Evolutionary conservation across 169 alveolate genomes (phyloP), one percentile per base, ranked within the genome.

Genomic region (Plasmodium cynomolgi): DNA sequence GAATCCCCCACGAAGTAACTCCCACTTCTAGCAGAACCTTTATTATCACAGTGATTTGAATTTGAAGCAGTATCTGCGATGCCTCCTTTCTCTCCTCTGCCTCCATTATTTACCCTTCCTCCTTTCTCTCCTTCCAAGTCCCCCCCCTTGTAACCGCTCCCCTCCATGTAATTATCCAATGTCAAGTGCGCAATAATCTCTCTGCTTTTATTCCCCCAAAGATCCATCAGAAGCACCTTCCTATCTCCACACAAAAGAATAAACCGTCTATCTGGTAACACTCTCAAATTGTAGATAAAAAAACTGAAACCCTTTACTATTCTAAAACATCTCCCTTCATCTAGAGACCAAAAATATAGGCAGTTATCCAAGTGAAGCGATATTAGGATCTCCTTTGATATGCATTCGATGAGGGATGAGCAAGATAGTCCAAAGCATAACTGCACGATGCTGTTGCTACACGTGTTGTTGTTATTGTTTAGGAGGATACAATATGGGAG

Each of bases 311-410:
- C 58, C 29, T 81, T 91, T 47, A 91, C 73, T 31, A 91, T 50
- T n/a, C 44, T 50, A 81, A 91, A 91, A 34, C 95, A 91, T 26
- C 95, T 72, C 29, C 95, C 95, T 58, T 91, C 95, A 82, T 91
- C 95, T 13, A 91, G 29, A n/a, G 95, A 91, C 95, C 95, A 91
- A 31, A 91, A 81, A 81, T 31, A 81, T 44, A 91, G 23, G 47
- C 58, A 81, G 62, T 91, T 91, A 82, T 91, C 85, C 11, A 81
- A 1, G 41, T 91, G 92, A 17, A 91, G 77, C 1, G 95, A 91
- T 41, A 91, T 91, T 83, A 91, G 56, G 29, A 91, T 50, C 41
- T 91, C 95, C n/a, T 68, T 91, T 1, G 95, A 91, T 37, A 91
- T 41, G 77, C 95, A 91, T 47, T 91, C 92, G 47, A 91, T 91